phyloP scores from a whole-genome alignment of 495 filamentous ascomycete genomes.

The Extremus antarcticus region DNA sequence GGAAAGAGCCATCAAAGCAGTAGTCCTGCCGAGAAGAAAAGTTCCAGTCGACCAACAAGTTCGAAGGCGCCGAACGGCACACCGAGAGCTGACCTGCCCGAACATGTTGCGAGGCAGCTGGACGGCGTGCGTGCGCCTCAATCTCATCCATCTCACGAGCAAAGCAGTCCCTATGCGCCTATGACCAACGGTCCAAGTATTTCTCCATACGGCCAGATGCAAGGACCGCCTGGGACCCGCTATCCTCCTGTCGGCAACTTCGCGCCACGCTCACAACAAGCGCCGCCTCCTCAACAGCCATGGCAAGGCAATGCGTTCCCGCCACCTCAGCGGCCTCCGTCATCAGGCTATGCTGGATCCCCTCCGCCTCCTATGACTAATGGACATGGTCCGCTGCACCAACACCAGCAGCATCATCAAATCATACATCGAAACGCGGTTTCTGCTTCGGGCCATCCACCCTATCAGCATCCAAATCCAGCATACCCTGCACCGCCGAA shows the following conservation, averaged over 20 bases:
- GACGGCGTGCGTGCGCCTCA: conserved; percentile 15
- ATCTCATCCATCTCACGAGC: conserved; percentile 1
- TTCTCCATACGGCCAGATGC: conserved; percentile 28
- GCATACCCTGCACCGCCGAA: not conserved
- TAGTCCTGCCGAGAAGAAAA: conserved; percentile 14
- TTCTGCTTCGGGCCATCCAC: conserved; percentile 5
- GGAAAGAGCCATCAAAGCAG: conserved; percentile 25
- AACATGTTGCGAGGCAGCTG: conserved; percentile 17
- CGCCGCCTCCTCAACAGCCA: conserved; percentile 13
- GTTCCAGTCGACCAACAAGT: conserved; percentile 5
- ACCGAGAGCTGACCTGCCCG: not conserved
- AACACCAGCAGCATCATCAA: conserved; percentile 17
- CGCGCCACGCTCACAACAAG: conserved; percentile 1
- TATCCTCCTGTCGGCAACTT: conserved; percentile 18
- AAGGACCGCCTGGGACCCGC: conserved; percentile 13
- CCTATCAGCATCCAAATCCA: not conserved
- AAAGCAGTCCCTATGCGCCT: conserved; percentile 12
- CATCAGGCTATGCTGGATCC: conserved; percentile 12
- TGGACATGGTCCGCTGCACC: conserved; percentile 6
- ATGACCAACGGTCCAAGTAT: conserved; percentile 29
- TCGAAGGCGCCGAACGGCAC: conserved; percentile 19
- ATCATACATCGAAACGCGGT: conserved; percentile 15
- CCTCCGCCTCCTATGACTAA: conserved; percentile 1
- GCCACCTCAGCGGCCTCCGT: conserved; percentile 3
- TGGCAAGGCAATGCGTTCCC: conserved; percentile 13